These are phyloP conservation scores for Lupinus albus DNA, from an alignment of 306 rosid genomes.

Conservation along the genomic window DNA sequence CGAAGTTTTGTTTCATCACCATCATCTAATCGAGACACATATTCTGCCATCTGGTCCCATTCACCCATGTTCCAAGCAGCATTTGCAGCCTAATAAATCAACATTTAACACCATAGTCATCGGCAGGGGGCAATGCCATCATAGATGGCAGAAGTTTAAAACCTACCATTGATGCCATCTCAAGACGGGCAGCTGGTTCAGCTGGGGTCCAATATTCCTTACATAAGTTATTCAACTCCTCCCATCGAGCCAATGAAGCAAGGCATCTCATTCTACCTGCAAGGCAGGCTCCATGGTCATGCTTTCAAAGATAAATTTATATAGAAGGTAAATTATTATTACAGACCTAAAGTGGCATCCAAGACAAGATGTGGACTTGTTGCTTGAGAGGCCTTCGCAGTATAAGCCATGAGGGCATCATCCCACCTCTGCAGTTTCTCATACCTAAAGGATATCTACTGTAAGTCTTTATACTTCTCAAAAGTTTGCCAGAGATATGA, in stretches of 20 bases:
- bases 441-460: constrained; percentile 61
- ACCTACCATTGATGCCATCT: constrained; percentile 97
- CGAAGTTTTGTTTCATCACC: constrained; percentile 95
- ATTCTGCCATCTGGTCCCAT: constrained; percentile 99
- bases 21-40: constrained; percentile 91
- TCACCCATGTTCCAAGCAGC: constrained; percentile 99
- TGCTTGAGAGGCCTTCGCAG: constrained; percentile 80
- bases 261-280: constrained; percentile 96
- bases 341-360: constrained; percentile 88
- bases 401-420: constrained; percentile 97
- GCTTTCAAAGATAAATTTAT: constrained; percentile 19
- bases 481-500: constrained; percentile 12
- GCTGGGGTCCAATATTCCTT: constrained; percentile 97
- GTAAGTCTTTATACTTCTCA: constrained; percentile 30
- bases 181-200: constrained; percentile 90
- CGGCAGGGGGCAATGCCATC: constrained; percentile 28
- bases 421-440: constrained; percentile 99
- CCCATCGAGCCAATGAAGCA: constrained; percentile 99
- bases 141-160: constrained; percentile 30
- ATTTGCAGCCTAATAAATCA: constrained; percentile 70
- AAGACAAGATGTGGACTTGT: constrained; percentile 69
- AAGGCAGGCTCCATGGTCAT: constrained; percentile 43
- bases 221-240: constrained; percentile 83
- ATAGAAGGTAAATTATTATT: constrained; percentile 26
- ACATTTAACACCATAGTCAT: constrained; percentile 29